A percentile compares a stretch with the other conserved stretches of the same genome.
Evolutionary conservation across 1,139 yeast species (phyloP).

Genomic region (Chernovozyma aurita): DNA sequence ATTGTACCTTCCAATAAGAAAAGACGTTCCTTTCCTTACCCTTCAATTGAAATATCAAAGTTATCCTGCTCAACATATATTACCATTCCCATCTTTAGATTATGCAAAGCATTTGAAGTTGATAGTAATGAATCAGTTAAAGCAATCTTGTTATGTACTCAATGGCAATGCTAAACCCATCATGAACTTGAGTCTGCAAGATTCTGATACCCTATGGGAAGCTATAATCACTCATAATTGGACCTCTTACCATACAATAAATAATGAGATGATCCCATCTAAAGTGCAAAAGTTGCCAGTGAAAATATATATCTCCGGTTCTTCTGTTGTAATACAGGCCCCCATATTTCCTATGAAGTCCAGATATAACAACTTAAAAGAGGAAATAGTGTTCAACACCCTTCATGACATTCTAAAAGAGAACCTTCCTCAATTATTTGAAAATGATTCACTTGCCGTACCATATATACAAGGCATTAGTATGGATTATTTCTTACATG

Average conservation of each 20-base stretch:
- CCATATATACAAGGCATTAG: slow-evolving; percentile 56
- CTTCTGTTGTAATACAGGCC: slow-evolving; percentile 42
- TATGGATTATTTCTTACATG: not conserved
- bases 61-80: slow-evolving; percentile 50
- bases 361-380: slow-evolving; percentile 9
- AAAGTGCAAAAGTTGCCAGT: slow-evolving; percentile 50
- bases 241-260: slow-evolving; percentile 17
- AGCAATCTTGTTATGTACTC: slow-evolving; percentile 71
- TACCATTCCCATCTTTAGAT: slow-evolving; percentile 38
- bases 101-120: slow-evolving; percentile 35
- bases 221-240: slow-evolving; percentile 39
- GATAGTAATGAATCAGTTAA: slow-evolving; percentile 70
- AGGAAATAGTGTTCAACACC: slow-evolving; percentile 14
- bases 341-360: slow-evolving; percentile 35
- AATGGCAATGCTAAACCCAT: slow-evolving; percentile 72
- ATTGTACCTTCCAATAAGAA: slow-evolving; percentile 17
- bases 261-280: slow-evolving; percentile 32
- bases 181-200: slow-evolving; percentile 65
- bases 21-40: slow-evolving; percentile 35
- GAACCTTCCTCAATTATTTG: slow-evolving; percentile 42
- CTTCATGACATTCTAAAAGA: slow-evolving; percentile 39
- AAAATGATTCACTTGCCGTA: slow-evolving; percentile 34
- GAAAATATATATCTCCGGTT: slow-evolving; percentile 50
- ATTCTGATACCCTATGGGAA: slow-evolving; percentile 54
- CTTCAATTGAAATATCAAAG: slow-evolving; percentile 37